These are phyloP conservation scores for Dalbergia cochinchinensis DNA, from an alignment of 306 rosid genomes.

Conservation along the genomic window DNA sequence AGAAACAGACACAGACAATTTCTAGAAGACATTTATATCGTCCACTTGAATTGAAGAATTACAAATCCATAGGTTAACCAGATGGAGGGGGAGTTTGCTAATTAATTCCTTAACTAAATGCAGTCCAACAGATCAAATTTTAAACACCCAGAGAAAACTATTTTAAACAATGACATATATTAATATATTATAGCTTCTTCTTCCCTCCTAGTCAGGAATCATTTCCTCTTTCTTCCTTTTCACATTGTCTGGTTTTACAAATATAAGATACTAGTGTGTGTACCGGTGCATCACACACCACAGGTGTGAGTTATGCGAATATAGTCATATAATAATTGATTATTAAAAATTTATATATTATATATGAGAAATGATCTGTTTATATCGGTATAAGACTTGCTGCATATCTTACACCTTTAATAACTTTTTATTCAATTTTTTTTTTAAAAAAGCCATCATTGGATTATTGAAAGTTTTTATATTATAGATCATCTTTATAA, in stretches of 20 bases:
- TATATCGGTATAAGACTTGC: too few species aligned
- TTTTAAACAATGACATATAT: not conserved
- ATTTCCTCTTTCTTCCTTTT: slow-evolving; percentile 12
- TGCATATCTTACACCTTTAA: too few species aligned
- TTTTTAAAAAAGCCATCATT: too few species aligned
- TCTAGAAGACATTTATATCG: not conserved
- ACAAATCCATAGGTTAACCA: not conserved
- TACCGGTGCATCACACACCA: too few species aligned
- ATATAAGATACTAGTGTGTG: not conserved
- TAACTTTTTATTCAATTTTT: too few species aligned
- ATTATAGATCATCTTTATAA: too few species aligned
- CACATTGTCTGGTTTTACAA: slow-evolving; percentile 12
- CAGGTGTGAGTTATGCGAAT: too few species aligned
- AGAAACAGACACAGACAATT: not conserved
- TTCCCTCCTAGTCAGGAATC: not conserved
- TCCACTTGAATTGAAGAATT: not conserved
- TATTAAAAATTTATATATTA: too few species aligned
- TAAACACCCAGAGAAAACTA: not conserved
- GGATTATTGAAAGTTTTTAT: too few species aligned
- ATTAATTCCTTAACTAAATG: not conserved
- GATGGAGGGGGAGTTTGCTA: slow-evolving; percentile 6
- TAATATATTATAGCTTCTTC: not conserved
- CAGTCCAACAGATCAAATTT: slow-evolving; percentile 9
- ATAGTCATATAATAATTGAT: too few species aligned
- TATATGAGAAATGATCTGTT: too few species aligned